phyloP scores from a whole-genome alignment of 306 rosid genomes.

The Bauhinia variegata region DNA sequence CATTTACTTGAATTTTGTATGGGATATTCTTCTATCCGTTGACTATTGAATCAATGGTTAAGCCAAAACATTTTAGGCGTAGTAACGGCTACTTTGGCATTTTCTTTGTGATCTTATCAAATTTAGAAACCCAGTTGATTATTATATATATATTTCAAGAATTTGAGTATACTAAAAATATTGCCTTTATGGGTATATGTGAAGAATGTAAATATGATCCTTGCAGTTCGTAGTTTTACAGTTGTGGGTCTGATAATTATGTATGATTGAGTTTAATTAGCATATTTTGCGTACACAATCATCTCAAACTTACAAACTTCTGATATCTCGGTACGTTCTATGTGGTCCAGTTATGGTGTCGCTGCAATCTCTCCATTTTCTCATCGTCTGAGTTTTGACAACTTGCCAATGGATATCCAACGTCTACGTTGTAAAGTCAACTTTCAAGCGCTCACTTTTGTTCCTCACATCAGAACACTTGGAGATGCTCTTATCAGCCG shows the following conservation, averaged over 20 bases:
- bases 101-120: not conserved
- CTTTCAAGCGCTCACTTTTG: conserved; percentile 85
- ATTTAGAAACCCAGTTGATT: not conserved
- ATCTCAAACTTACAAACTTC: conserved; percentile 18
- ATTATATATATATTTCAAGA: too few species aligned
- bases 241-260: not conserved
- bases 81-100: conserved; percentile 26
- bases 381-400: conserved; percentile 91
- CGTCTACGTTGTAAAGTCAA: conserved; percentile 88
- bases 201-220: conserved; percentile 10
- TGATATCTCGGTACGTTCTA: conserved; percentile 22
- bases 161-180: too few species aligned
- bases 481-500: conserved; percentile 88
- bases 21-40: not conserved
- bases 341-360: conserved; percentile 71
- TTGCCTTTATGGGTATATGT: too few species aligned
- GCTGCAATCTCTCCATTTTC: conserved; percentile 97
- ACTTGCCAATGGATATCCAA: conserved; percentile 86
- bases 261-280: conserved; percentile 7
- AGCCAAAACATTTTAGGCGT: not conserved
- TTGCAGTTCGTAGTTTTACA: not conserved
- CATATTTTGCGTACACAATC: conserved; percentile 10
- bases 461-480: conserved; percentile 80
- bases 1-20: conserved; percentile 15
- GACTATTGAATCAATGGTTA: not conserved